Evolutionary conservation across 139 green algal species (phyloP), one percentile per base, ranked within the genome.

Genomic region (Coelastrella sp.): DNA sequence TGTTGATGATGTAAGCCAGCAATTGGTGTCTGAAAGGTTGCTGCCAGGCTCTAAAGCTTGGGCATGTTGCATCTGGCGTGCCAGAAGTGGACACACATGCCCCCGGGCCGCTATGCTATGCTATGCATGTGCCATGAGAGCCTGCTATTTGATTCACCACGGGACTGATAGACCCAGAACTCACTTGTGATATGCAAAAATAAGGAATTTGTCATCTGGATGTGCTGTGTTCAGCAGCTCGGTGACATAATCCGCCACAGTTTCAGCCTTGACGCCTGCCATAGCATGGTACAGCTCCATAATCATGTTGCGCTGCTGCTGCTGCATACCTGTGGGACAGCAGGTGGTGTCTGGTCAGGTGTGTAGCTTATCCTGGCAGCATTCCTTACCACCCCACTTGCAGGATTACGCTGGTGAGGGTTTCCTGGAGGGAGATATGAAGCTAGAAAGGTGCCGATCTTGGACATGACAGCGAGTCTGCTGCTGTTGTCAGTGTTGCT

Each of bases 121-220:
- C 35, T 49, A 49, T 49, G 1, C 35, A 49, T 49, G 35, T 49
- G 35, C 35, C 35, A 49, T 49, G 35, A 49, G 35, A 49, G 35
- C 35, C 35, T 49, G 35, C 35, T 3, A 49, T 5, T 1, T 49
- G 35, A 5, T 49, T 49, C 35, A 49, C 35, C 35, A 49, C 35
- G 35, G 35, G 35, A 49, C 3, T 49, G 35, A 49, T 49, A 49
- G 35, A 49, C 35, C 35, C 35, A 78, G 0, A 4, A 7, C 76
- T 83, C 59, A 90, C 87, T 84, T 92, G 95, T 99, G 98, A 93
- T 99, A 98, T 15, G 95, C 97, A 89, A 99, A 99, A 9, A 99
- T 78, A 4, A 99, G 92, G 87, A 99, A 97, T 95, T 99, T 99
- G 60, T 93, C 82, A 10, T 97, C 95, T 24, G 22, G 60, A 73